These are phyloP conservation scores for Davidsoniella neocaledoniae DNA, from an alignment of 2,329 filamentous ascomycete species.

Conservation along the genomic window DNA sequence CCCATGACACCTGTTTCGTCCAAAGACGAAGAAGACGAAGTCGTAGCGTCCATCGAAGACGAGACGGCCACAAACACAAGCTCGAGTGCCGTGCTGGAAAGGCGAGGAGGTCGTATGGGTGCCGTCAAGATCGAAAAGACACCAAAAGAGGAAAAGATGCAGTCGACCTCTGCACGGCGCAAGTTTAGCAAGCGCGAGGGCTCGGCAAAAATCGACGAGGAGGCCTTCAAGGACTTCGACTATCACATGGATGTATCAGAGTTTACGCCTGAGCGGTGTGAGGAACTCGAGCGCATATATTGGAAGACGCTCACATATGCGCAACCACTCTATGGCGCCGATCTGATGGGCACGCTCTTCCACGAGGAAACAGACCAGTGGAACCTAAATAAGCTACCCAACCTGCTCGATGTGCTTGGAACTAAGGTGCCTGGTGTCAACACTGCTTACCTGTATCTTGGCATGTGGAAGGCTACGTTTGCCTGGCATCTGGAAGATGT, in stretches of 20 bases:
- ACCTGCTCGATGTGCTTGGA: conserved; percentile 81
- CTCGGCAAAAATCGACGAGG: conserved; percentile 69
- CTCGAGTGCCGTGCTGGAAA: conserved; percentile 14
- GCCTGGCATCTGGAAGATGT: conserved; percentile 98
- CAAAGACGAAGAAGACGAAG: conserved; percentile 18
- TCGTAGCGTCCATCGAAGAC: conserved; percentile 25
- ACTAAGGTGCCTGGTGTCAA: conserved; percentile 96
- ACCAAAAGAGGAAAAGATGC: conserved; percentile 37
- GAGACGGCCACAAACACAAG: conserved; percentile 20
- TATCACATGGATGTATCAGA: conserved; percentile 79
- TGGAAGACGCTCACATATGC: conserved; percentile 97
- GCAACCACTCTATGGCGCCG: conserved; percentile 84
- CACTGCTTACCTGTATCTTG: conserved; percentile 90
- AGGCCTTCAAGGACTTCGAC: conserved; percentile 78
- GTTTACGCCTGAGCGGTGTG: conserved; percentile 78
- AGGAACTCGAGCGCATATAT: conserved; percentile 85
- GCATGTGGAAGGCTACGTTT: conserved; percentile 99
- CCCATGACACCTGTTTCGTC: conserved; percentile 1
- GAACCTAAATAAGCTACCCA: conserved; percentile 92
- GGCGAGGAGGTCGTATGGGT: conserved; percentile 29
- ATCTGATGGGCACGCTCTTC: conserved; percentile 91
- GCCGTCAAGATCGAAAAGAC: conserved; percentile 15
- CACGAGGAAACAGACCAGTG: conserved; percentile 68
- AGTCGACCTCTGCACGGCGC: conserved; percentile 71
- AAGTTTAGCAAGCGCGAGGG: conserved; percentile 71